Percentiles rank a stretch among this genome's conserved stretches.
Conservation (phyloP, 495 filamentous ascomycete species). For the Lepraria neglecta region DNA sequence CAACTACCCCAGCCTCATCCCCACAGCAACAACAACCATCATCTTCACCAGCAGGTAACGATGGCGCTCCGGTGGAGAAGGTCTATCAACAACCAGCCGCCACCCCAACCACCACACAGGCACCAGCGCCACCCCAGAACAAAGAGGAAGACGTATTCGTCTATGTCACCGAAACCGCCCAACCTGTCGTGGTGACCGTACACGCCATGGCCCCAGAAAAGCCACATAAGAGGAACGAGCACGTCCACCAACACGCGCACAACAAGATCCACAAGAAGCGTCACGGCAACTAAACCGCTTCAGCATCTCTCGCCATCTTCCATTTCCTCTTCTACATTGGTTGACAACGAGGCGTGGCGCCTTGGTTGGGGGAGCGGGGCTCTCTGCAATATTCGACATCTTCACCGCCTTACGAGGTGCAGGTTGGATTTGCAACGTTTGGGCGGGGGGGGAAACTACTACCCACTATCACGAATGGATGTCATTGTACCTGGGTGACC, state of each 20-base stretch:
- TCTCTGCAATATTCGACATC: slow-evolving; percentile 8
- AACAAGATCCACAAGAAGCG: slow-evolving; percentile 26
- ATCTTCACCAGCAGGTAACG: neutral
- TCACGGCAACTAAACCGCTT: slow-evolving; percentile 9
- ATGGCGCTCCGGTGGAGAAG: neutral
- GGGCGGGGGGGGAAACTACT: neutral
- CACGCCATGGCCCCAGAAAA: slow-evolving; percentile 6
- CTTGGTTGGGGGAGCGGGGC: slow-evolving; percentile 17
- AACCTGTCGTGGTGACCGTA: slow-evolving; percentile 13
- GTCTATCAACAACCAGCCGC: neutral
- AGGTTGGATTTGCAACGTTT: slow-evolving; percentile 8
- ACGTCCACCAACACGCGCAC: slow-evolving; percentile 25
- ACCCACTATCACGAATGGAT: slow-evolving; percentile 16
- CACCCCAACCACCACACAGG: neutral
- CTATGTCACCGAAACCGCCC: slow-evolving; percentile 13
- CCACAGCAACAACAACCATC: neutral
- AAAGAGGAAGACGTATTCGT: slow-evolving; percentile 15
- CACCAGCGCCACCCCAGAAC: slow-evolving; percentile 4
- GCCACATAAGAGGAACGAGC: slow-evolving; percentile 18
- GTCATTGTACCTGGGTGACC: slow-evolving; percentile 7
- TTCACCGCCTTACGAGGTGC: slow-evolving; percentile 11
- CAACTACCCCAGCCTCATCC: neutral
- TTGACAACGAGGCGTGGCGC: slow-evolving; percentile 10
- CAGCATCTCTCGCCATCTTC: neutral
- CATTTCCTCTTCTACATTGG: neutral